A percentile compares a stretch with the other conserved stretches of the same genome.
Evolutionary conservation across 257 asterid species (phyloP).

Genomic region (Nicotiana benthamiana): DNA sequence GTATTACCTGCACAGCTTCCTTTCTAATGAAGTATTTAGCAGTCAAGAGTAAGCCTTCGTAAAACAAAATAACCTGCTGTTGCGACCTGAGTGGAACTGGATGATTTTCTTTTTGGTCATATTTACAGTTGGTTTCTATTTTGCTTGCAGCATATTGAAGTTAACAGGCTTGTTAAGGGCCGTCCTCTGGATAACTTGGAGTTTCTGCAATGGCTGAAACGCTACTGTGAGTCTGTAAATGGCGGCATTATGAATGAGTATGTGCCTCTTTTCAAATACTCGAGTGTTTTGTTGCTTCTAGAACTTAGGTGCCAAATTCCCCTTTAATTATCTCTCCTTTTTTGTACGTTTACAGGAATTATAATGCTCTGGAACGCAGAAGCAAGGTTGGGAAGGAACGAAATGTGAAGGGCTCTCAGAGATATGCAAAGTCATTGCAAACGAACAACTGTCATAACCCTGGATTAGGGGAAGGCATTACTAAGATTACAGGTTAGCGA

Average conservation of each 20-base stretch:
- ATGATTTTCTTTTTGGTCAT: not conserved
- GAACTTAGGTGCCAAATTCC: not conserved
- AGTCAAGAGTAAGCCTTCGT: not conserved
- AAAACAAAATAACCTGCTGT: not conserved
- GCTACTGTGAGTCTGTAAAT: slow-evolving; percentile 76
- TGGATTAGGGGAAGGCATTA: slow-evolving; percentile 35
- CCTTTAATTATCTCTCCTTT: slow-evolving; percentile 4
- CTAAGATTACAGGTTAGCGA: slow-evolving; percentile 37
- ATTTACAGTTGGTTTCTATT: not conserved
- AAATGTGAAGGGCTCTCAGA: slow-evolving; percentile 46
- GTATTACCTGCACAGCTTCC: not conserved
- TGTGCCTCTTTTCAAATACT: slow-evolving; percentile 13
- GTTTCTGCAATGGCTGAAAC: slow-evolving; percentile 93
- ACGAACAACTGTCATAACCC: slow-evolving; percentile 42
- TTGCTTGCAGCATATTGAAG: slow-evolving; percentile 80
- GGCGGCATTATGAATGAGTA: slow-evolving; percentile 90
- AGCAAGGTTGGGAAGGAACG: slow-evolving; percentile 69
- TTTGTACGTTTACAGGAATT: slow-evolving; percentile 44
- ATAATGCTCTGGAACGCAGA: slow-evolving; percentile 83
- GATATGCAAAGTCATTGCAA: slow-evolving; percentile 60
- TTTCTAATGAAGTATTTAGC: not conserved
- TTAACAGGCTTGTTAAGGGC: slow-evolving; percentile 79
- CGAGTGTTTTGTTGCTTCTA: not conserved
- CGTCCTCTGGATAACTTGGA: slow-evolving; percentile 94
- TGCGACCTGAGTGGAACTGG: not conserved